Evolutionary conservation across 2,329 filamentous ascomycete species (phyloP), one percentile per base, ranked within the genome.

Genomic region (Lachnellula hyalina): DNA sequence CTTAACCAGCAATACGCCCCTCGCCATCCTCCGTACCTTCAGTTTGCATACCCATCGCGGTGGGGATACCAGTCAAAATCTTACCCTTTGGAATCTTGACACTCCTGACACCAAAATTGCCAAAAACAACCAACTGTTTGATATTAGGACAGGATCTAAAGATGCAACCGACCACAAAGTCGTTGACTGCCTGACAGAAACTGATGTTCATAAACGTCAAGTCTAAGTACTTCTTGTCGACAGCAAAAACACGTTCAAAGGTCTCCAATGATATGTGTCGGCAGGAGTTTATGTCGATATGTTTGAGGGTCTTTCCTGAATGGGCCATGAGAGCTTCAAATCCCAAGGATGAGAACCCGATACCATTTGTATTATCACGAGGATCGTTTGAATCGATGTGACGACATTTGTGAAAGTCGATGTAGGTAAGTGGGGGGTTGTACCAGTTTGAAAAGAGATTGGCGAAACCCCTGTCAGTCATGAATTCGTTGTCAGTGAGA

Each of bases 301-400:
- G 75, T 56, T 78, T 77, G 2, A 97, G 72, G 11, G 73, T 76
- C 1, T 73, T 67, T 4, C 89, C 89, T 0, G 91, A 96, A 68
- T 96, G 93, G 0, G 75, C 73, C 89, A 96, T 96, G 44, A 96
- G 73, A 0, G 90, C 89, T 60, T 79, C 75, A 73, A 97, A 93
- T 0, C 88, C 91, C 5, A 80, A 72, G 0, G 84, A 86, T 51
- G 86, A 90, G 34, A 96, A 77, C 1, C 92, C 93, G 45, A 93
- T 73, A 23, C 80, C 77, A 53, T 84, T 74, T 0, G 82, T 79
- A 47, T 85, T 85, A 4, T 84, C 82, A 21, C 85, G 80, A 0
- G 90, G 86, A 25, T 81, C 81, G 48, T 76, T 74, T 55, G 89
- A 83, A 67, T 96, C 89, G 35, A 95, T 69, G 63, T 90, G 83